Evolutionary conservation across 2,329 filamentous ascomycete species (phyloP).

Genomic region (Fusarium buxicola): DNA sequence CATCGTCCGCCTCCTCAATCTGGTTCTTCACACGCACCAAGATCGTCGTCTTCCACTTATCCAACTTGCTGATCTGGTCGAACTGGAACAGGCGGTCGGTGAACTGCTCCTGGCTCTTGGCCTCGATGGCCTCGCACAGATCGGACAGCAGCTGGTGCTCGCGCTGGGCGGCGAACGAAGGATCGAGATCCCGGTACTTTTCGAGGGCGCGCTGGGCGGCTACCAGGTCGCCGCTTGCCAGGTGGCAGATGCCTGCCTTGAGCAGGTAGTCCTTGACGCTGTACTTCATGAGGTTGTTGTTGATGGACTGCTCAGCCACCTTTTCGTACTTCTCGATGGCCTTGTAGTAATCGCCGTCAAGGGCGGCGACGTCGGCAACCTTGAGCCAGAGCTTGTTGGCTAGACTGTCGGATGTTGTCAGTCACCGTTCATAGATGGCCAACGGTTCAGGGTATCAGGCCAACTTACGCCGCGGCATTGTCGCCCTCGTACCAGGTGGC

Average conservation of each 20-base stretch:
- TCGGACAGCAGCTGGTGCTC: constrained; percentile 87
- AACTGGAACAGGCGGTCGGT: constrained; percentile 88
- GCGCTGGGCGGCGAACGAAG: constrained; percentile 78
- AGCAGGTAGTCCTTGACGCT: constrained; percentile 96
- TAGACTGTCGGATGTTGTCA: constrained; percentile 63
- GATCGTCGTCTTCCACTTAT: constrained; percentile 96
- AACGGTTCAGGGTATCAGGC: no score
- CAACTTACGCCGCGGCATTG: constrained; percentile 80
- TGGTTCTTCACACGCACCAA: constrained; percentile 84
- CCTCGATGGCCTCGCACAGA: constrained; percentile 78
- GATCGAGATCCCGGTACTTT: constrained; percentile 83
- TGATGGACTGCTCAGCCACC: constrained; percentile 80
- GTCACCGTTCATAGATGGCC: no score
- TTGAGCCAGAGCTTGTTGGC: constrained; percentile 96
- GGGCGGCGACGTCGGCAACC: constrained; percentile 85
- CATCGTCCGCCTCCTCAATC: constrained; percentile 71
- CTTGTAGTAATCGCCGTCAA: constrained; percentile 86
- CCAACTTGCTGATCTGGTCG: constrained; percentile 91
- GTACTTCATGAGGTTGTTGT: constrained; percentile 94
- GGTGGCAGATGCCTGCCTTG: constrained; percentile 92
- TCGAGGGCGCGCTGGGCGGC: constrained; percentile 83
- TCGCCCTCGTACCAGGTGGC: constrained; percentile 91
- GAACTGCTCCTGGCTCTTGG: constrained; percentile 84
- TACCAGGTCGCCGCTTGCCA: constrained; percentile 79
- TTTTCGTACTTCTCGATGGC: constrained; percentile 86